Conservation (phyloP, 2,329 filamentous ascomycete genomes). For the Arthroderma uncinatum region DNA sequence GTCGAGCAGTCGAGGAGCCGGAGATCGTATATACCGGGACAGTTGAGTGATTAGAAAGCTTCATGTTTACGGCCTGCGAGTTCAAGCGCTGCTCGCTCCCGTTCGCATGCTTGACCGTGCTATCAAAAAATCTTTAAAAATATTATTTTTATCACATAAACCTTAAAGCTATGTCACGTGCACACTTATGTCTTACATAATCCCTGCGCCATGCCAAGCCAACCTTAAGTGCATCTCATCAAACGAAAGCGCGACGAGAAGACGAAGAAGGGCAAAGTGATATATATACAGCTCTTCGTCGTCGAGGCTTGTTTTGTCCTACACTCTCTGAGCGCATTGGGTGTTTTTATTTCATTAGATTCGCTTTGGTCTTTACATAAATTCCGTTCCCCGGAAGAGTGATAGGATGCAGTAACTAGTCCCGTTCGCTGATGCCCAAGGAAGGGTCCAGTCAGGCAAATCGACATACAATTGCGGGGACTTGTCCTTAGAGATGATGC, state of each 20-base stretch:
- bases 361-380: not conserved
- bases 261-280: not conserved
- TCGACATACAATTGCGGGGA: not conserved
- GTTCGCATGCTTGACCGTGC: not conserved
- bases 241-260: not conserved
- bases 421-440: not conserved
- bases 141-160: no score
- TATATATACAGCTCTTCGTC: not conserved
- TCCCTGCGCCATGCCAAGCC: not conserved
- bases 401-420: not conserved
- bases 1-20: constrained; percentile 74
- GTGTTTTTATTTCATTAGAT: no score
- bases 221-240: not conserved
- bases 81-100: not conserved
- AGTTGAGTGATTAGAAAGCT: constrained; percentile 54
- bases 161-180: not conserved
- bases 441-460: not conserved
- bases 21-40: constrained; percentile 93
- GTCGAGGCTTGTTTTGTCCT: not conserved
- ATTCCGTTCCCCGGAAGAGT: not conserved
- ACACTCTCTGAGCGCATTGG: not conserved
- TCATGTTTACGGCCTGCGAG: constrained; percentile 27
- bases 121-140: not conserved
- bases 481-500: not conserved
- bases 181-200: not conserved